Conservation (phyloP, 78 protist genomes). For the Dictyostelium intermedium region DNA sequence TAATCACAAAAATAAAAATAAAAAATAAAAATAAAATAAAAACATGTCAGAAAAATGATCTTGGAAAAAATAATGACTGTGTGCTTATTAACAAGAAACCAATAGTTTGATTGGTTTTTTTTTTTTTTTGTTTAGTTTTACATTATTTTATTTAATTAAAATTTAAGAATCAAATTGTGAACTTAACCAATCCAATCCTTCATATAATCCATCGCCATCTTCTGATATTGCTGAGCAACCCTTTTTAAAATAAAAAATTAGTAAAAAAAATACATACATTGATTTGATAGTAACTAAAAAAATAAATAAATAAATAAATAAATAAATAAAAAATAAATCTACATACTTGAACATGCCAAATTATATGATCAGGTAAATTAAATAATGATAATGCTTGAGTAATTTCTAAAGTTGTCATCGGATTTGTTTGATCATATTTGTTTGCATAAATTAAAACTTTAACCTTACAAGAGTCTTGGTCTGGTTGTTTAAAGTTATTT, state of each 20-base stretch:
- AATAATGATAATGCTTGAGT: constrained; percentile 54
- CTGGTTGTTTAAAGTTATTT: constrained; percentile 12
- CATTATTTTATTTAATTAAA: background rate
- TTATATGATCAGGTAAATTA: constrained; percentile 62
- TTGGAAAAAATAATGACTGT: background rate
- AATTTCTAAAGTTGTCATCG: constrained; percentile 52
- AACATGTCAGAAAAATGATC: background rate
- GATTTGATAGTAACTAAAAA: background rate
- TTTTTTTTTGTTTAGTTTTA: background rate
- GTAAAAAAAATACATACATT: no score
- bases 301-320: background rate
- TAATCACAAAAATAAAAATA: no score
- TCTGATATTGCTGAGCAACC: constrained; percentile 75
- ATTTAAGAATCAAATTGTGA: constrained; percentile 52
- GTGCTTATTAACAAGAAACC: background rate
- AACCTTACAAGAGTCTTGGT: background rate
- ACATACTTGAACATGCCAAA: constrained; percentile 76
- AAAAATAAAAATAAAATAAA: background rate
- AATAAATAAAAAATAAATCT: no score
- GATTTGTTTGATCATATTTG: background rate
- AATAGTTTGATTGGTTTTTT: background rate
- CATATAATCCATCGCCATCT: constrained; percentile 86
- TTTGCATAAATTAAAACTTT: constrained; percentile 56
- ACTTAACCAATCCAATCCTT: constrained; percentile 85
- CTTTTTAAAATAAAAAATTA: background rate